Evolutionary conservation across 1,284 basidiomycete genomes (phyloP).

Genomic region (Cutaneotrichosporon mucoides): DNA sequence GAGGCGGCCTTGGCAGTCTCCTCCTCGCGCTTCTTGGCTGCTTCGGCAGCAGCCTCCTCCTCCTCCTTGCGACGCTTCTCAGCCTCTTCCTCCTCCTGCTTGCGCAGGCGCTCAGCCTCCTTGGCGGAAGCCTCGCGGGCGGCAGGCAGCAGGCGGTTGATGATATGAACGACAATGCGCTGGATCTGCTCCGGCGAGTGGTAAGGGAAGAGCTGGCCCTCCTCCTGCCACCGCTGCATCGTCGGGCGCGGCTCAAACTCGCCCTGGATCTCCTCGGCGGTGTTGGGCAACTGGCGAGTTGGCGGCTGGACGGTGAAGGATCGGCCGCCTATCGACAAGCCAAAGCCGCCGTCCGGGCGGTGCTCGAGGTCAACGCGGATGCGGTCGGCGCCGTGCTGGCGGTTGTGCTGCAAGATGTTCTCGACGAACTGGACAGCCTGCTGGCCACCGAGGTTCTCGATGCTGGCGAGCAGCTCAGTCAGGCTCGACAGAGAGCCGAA

Average conservation of each 20-base stretch:
- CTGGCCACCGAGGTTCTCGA: constrained; percentile 76
- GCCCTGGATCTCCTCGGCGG: constrained; percentile 21
- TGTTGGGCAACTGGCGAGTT: constrained; percentile 8
- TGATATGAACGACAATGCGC: constrained; percentile 69
- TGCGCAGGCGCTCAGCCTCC: constrained; percentile 40
- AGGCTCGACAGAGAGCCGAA: constrained; percentile 51
- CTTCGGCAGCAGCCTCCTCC: constrained; percentile 24
- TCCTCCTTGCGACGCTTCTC: constrained; percentile 18
- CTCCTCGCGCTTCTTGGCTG: constrained; percentile 19
- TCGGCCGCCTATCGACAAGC: constrained; percentile 33
- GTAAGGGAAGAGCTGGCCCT: constrained; percentile 74
- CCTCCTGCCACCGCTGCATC: constrained; percentile 84
- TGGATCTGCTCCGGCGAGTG: constrained; percentile 68
- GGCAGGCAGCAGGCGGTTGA: constrained; percentile 74
- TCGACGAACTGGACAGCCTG: constrained; percentile 80
- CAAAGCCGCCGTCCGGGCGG: constrained; percentile 28
- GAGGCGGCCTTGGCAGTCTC: constrained; percentile 19
- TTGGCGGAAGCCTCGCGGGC: constrained; percentile 55
- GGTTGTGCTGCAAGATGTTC: constrained; percentile 55
- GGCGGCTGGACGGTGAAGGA: constrained; percentile 50
- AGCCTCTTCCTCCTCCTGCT: constrained; percentile 34
- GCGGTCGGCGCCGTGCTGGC: constrained; percentile 23
- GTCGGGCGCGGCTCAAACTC: constrained; percentile 66
- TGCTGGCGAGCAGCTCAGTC: constrained; percentile 66
- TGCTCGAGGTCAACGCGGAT: constrained; percentile 37